Evolutionary conservation across 2,329 filamentous ascomycete species (phyloP).

Genomic region (Aaosphaeria pasadenensis): DNA sequence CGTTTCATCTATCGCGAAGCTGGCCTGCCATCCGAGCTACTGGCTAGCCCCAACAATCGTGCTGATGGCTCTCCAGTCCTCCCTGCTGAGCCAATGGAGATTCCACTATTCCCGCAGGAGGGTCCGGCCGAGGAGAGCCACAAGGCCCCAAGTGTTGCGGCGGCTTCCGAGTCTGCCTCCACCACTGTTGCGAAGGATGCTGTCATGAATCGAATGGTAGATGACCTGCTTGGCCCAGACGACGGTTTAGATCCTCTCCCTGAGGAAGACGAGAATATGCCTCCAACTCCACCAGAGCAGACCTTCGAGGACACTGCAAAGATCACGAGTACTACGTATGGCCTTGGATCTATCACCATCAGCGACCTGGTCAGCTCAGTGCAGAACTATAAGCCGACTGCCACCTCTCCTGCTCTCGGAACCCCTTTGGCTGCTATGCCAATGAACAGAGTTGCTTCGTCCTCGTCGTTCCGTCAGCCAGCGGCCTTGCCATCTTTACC

Average conservation of each 20-base stretch:
- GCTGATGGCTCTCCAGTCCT: constrained; percentile 41
- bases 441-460: constrained; percentile 33
- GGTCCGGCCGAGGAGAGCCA: constrained; percentile 32
- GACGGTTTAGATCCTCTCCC: constrained; percentile 38
- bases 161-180: constrained; percentile 49
- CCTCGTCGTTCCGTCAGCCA: constrained; percentile 33
- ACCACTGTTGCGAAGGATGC: constrained; percentile 42
- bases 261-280: constrained; percentile 44
- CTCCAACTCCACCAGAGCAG: constrained; percentile 47
- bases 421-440: constrained; percentile 23
- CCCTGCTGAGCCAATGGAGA: constrained; percentile 36
- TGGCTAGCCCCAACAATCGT: constrained; percentile 42
- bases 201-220: constrained; percentile 58
- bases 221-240: constrained; percentile 50
- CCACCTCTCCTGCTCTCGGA: constrained; percentile 23
- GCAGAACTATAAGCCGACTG: constrained; percentile 29
- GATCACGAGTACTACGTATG: constrained; percentile 29
- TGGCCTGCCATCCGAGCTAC: constrained; percentile 49
- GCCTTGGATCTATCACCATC: constrained; percentile 25
- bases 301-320: constrained; percentile 41
- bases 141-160: constrained; percentile 30
- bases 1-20: constrained; percentile 55
- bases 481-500: constrained; percentile 35
- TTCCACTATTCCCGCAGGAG: constrained; percentile 27
- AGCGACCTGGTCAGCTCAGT: constrained; percentile 38